Conservation (phyloP, 139 green algal genomes). For the Limnomonas spitsbergensis region DNA sequence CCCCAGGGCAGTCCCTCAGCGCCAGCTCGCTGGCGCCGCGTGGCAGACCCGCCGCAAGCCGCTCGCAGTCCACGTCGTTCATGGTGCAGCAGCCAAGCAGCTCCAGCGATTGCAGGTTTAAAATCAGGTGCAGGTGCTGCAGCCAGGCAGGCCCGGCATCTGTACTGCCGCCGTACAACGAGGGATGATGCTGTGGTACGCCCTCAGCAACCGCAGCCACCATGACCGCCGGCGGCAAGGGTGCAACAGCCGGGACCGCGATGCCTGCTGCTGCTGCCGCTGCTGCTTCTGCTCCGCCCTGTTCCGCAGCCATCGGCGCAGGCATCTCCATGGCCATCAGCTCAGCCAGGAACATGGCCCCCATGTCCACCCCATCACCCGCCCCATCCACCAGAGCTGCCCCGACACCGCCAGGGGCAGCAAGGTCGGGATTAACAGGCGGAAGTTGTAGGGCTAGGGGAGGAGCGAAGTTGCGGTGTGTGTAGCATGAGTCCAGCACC, state of each 20-base stretch:
- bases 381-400: not conserved
- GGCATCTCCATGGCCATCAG: not conserved
- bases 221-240: not conserved
- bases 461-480: no score
- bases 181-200: not conserved
- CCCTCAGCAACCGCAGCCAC: not conserved
- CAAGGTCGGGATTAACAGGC: not conserved
- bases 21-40: not conserved
- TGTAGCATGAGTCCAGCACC: not conserved
- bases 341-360: not conserved
- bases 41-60: not conserved
- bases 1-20: not conserved
- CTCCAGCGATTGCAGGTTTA: not conserved
- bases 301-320: not conserved
- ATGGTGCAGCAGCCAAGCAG: not conserved
- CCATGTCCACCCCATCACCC: not conserved
- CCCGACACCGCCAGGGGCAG: not conserved
- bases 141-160: not conserved
- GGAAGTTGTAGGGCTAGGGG: no score
- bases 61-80: not conserved
- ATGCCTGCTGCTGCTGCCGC: not conserved
- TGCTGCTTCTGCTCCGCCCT: no score
- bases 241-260: not conserved
- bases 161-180: not conserved
- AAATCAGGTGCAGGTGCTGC: constrained; percentile 3